Base-by-base conservation (phyloP, 208 protist genomes). In the Leishmania tarentolae region DNA sequence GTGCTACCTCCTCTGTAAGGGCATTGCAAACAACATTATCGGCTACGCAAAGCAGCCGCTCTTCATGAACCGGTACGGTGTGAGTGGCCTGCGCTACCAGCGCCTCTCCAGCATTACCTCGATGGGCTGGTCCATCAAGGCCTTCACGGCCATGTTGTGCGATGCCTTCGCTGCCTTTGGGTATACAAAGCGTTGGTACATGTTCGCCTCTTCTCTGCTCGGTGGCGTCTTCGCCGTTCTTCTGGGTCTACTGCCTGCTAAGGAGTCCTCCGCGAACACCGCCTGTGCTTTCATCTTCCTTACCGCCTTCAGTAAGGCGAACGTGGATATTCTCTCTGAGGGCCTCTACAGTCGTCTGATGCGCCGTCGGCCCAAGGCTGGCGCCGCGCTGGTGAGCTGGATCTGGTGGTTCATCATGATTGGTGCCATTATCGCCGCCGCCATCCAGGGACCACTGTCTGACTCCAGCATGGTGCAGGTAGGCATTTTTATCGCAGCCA, bases 121-220 rank as follows among this genome's bases (percentile, higher is more conserved):
- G 5, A 83, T 93, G 83, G 91, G 88, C 35, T 93, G 87, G 86
- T 92, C 93, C 24, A 85, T 94, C 73, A 96, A 94, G 70, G 83
- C 91, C 61, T 81, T 93, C 63, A 86, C 83, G 44, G 93, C 88
- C n/a, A 83, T 89, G 73, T 42, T 96, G 35, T 91, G 85, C 75
- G 93, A 94, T 73, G 77, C 86, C 47, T 89, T 94, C 72, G 82
- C 88, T 6, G 71, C 91, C 61, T 86, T 91, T 35, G 86, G 89
- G 17, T 96, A 94, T 85, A 89, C 87, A 35, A 96, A 94, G 87
- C 86, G 91, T n/a, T 96, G 90, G 90, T 93, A 93, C 87, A 82
- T 88, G 72, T 78, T 87, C 46, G 57, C 76, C 19, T 94, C 89
- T 3, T 85, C 81, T 37, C 61, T 94, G 31, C 15, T 90, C 28